Percentiles rank a stretch among this genome's conserved stretches.
Conservation (phyloP, 495 filamentous ascomycete genomes). For the Alectoria sarmentosa region DNA sequence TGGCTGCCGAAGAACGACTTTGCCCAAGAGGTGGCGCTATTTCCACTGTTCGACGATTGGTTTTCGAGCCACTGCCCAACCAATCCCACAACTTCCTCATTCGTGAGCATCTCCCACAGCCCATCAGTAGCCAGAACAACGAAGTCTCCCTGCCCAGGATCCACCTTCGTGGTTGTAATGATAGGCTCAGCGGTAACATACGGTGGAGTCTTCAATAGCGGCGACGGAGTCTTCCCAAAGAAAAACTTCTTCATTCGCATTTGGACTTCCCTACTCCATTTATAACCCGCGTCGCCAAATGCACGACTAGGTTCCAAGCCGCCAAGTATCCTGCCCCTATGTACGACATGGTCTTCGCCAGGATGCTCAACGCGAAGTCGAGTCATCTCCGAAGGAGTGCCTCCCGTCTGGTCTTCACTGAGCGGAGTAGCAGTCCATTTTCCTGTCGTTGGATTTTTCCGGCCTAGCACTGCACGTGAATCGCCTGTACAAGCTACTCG, state of each 20-base stretch:
- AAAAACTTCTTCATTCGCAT: constrained; percentile 73
- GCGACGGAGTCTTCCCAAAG: constrained; percentile 69
- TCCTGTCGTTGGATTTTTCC: constrained; percentile 58
- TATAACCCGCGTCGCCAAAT: constrained; percentile 95
- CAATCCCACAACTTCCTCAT: constrained; percentile 94
- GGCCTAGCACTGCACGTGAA: constrained; percentile 85
- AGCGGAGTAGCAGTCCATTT: constrained; percentile 91
- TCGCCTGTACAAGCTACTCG: constrained; percentile 93
- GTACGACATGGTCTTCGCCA: constrained; percentile 73
- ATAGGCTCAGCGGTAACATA: constrained; percentile 97
- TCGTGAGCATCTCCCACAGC: constrained; percentile 98
- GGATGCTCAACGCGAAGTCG: constrained; percentile 81
- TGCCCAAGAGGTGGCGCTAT: constrained; percentile 36
- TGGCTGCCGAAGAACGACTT: constrained; percentile 44
- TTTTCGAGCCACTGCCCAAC: constrained; percentile 95
- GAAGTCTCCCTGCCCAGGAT: constrained; percentile 88
- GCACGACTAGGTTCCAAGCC: constrained; percentile 86
- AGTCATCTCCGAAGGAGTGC: constrained; percentile 71
- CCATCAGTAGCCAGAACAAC: constrained; percentile 96
- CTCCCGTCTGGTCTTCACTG: constrained; percentile 88
- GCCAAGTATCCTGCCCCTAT: constrained; percentile 84
- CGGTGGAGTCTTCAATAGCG: constrained; percentile 79
- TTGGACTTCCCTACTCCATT: constrained; percentile 82
- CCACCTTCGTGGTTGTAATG: constrained; percentile 89
- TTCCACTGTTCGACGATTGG: constrained; percentile 38